A percentile compares a stretch with the other conserved stretches of the same genome.
These are phyloP conservation scores for Nakazawaea molendinolei DNA, from an alignment of 805 yeast genomes.

Conservation along the genomic window DNA sequence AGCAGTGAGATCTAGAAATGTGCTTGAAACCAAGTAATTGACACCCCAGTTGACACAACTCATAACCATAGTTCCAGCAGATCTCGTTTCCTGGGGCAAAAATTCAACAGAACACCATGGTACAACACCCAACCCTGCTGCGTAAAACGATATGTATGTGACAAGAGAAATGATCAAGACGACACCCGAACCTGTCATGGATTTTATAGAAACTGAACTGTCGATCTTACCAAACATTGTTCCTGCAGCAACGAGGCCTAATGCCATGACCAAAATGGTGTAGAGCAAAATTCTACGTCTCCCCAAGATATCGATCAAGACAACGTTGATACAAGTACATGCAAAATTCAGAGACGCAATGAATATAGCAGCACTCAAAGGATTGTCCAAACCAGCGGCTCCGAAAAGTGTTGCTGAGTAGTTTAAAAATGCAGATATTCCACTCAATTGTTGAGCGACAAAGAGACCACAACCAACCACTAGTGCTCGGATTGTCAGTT, in stretches of 20 bases:
- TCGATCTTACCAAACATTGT: neutral
- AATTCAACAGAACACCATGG: conserved; percentile 42
- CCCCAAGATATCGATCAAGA: conserved; percentile 44
- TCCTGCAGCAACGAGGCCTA: conserved; percentile 27
- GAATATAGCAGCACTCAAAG: conserved; percentile 48
- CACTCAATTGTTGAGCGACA: conserved; percentile 55
- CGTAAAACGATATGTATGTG: conserved; percentile 33
- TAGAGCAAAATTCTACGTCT: conserved; percentile 29
- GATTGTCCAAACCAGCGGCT: conserved; percentile 43
- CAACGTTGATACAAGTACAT: conserved; percentile 48
- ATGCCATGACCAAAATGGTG: conserved; percentile 33
- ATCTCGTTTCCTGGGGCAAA: conserved; percentile 33
- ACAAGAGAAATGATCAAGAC: conserved; percentile 26
- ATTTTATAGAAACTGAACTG: neutral
- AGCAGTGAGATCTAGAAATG: conserved; percentile 28
- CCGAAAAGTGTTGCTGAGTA: conserved; percentile 53
- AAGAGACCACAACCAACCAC: conserved; percentile 44
- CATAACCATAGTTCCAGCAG: conserved; percentile 35
- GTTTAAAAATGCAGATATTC: conserved; percentile 58
- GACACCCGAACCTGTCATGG: neutral
- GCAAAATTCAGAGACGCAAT: conserved; percentile 49
- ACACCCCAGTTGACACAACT: conserved; percentile 36
- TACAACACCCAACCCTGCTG: conserved; percentile 35
- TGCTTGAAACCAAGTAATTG: conserved; percentile 28
- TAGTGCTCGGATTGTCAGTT: conserved; percentile 32